phyloP scores from a whole-genome alignment of 129 eudicot genomes.

The Flaveria sonorensis region DNA sequence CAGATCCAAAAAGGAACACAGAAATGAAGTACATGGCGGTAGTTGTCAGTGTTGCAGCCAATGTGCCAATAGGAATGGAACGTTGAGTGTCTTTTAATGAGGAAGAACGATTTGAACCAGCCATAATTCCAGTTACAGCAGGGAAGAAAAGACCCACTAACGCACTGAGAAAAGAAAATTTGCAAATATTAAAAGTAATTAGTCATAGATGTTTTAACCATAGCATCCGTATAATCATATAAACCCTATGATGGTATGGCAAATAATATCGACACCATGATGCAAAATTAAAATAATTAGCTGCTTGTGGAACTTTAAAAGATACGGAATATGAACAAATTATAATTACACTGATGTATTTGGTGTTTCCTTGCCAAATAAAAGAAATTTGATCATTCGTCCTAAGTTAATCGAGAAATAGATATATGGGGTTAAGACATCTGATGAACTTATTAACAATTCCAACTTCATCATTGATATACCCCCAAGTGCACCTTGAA shows the following conservation, averaged over 20 bases:
- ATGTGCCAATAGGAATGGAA: slow-evolving; percentile 91
- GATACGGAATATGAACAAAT: background rate
- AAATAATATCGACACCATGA: slow-evolving; percentile 16
- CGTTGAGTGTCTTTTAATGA: slow-evolving; percentile 96
- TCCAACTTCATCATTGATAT: background rate
- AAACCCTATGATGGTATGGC: slow-evolving; percentile 14
- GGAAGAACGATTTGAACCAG: slow-evolving; percentile 98
- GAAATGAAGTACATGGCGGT: slow-evolving; percentile 68
- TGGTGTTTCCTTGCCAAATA: background rate
- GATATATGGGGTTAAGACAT: background rate
- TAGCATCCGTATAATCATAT: background rate
- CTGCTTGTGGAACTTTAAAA: slow-evolving; percentile 19
- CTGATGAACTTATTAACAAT: background rate
- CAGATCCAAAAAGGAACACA: slow-evolving; percentile 82
- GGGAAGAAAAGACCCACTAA: slow-evolving; percentile 99
- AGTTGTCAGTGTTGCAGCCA: slow-evolving; percentile 85
- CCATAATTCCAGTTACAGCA: slow-evolving; percentile 99
- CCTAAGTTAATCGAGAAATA: background rate
- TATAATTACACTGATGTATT: slow-evolving; percentile 7
- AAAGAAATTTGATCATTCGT: background rate
- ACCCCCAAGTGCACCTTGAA: background rate
- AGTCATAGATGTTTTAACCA: background rate
- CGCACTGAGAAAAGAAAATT: slow-evolving; percentile 58
- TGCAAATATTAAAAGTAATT: slow-evolving; percentile 27
- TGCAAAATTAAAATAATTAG: background rate